Evolutionary conservation across 1,284 basidiomycete species (phyloP).

Genomic region (Schizophyllum amplum): DNA sequence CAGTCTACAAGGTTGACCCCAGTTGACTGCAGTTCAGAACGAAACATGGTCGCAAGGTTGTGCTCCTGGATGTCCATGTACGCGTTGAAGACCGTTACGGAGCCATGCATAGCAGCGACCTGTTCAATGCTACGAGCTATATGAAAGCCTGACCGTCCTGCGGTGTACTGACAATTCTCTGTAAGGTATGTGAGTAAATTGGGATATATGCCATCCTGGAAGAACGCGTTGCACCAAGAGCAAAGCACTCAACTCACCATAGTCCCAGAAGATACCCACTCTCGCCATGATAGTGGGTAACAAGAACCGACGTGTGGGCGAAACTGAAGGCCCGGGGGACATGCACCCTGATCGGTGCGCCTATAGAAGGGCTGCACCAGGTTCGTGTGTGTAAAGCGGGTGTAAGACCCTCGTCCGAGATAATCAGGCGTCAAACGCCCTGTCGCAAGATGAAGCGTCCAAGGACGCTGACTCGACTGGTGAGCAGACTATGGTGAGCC

Average conservation of each 20-base stretch:
- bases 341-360: no score
- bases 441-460: no score
- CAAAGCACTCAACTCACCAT: slow-evolving; percentile 17
- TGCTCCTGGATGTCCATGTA: slow-evolving; percentile 24
- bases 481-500: no score
- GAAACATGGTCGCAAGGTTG: slow-evolving; percentile 16
- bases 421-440: no score
- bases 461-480: no score
- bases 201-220: background rate
- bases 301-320: background rate
- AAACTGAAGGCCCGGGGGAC: no score
- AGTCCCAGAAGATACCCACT: slow-evolving; percentile 28
- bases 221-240: no score
- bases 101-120: slow-evolving; percentile 24
- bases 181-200: background rate
- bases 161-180: slow-evolving; percentile 47
- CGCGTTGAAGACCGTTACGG: slow-evolving; percentile 29
- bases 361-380: background rate
- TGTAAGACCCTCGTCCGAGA: no score
- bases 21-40: slow-evolving; percentile 51
- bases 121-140: slow-evolving; percentile 23
- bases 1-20: slow-evolving; percentile 52
- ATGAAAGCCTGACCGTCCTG: slow-evolving; percentile 18
- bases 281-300: background rate
- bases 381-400: background rate